Conservation (phyloP, 2,329 filamentous ascomycete species). For the Rachicladosporium sp. region DNA sequence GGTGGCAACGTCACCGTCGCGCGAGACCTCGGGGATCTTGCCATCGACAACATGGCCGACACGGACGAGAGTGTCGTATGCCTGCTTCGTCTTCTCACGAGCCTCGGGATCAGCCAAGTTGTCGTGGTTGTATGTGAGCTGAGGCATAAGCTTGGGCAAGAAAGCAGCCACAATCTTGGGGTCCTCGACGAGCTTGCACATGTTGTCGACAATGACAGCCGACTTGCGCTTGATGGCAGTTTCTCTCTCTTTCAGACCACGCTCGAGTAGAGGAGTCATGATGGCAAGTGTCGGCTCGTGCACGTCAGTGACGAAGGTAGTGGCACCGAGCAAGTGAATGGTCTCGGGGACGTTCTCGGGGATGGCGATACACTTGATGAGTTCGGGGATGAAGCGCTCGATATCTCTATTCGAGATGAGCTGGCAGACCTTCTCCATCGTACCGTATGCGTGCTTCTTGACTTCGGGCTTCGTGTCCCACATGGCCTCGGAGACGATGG, state of each 20-base stretch:
- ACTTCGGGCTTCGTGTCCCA: slow-evolving; percentile 99
- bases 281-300: slow-evolving; percentile 96
- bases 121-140: slow-evolving; percentile 89
- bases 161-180: slow-evolving; percentile 97
- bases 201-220: slow-evolving; percentile 99
- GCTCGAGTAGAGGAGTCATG: slow-evolving; percentile 97
- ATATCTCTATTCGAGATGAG: slow-evolving; percentile 99
- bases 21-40: slow-evolving; percentile 87
- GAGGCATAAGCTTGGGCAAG: slow-evolving; percentile 99
- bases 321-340: slow-evolving; percentile 95
- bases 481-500: slow-evolving; percentile 95
- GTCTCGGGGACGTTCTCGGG: slow-evolving; percentile 98
- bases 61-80: slow-evolving; percentile 82
- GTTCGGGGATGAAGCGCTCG: slow-evolving; percentile 97
- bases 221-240: slow-evolving; percentile 99
- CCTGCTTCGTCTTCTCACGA: slow-evolving; percentile 98
- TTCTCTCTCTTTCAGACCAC: slow-evolving; percentile 96
- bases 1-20: slow-evolving; percentile 70
- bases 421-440: slow-evolving; percentile 95
- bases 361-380: slow-evolving; percentile 99
- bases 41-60: slow-evolving; percentile 87
- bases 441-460: slow-evolving; percentile 93
- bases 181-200: slow-evolving; percentile 99
- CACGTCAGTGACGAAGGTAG: slow-evolving; percentile 98
- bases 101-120: slow-evolving; percentile 96